phyloP scores from a whole-genome alignment of 495 filamentous ascomycete genomes.

The Hypoxylon rickii region DNA sequence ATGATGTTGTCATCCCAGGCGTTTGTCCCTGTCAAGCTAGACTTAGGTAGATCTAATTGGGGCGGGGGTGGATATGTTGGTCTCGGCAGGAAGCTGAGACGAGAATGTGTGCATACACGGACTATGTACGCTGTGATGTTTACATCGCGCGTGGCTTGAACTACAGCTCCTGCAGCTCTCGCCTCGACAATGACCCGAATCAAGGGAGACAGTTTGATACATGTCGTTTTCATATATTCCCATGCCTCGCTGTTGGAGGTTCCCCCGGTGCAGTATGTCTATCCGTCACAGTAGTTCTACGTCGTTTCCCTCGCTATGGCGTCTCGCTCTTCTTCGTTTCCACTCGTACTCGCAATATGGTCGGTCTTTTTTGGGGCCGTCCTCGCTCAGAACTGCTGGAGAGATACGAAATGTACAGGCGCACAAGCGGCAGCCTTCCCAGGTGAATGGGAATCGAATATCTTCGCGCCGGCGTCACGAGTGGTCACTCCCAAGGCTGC shows the following conservation, averaged over 20 bases:
- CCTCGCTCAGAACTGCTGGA: slow-evolving; percentile 57
- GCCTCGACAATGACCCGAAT: slow-evolving; percentile 6
- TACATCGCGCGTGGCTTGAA: slow-evolving; percentile 11
- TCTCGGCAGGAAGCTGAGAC: slow-evolving; percentile 30
- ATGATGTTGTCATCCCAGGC: slow-evolving; percentile 11
- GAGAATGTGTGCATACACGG: slow-evolving; percentile 1
- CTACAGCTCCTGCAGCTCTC: slow-evolving; percentile 1
- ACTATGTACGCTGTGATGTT: not conserved
- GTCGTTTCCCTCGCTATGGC: slow-evolving; percentile 20
- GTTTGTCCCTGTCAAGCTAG: slow-evolving; percentile 9
- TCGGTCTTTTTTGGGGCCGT: slow-evolving; percentile 4
- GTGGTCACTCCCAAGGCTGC: slow-evolving; percentile 55
- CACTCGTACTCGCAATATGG: slow-evolving; percentile 5
- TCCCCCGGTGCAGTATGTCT: not conserved
- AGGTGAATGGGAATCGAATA: slow-evolving; percentile 65
- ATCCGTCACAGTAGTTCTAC: not conserved
- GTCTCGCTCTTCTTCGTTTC: slow-evolving; percentile 5
- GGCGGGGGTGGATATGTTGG: slow-evolving; percentile 21
- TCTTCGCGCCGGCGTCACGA: slow-evolving; percentile 60
- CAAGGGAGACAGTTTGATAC: no score
- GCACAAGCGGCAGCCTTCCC: slow-evolving; percentile 57
- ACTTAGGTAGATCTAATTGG: slow-evolving; percentile 7
- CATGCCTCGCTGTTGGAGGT: not conserved
- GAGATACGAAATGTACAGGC: slow-evolving; percentile 59
- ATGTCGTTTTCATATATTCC: slow-evolving; percentile 3